Evolutionary conservation across 179 eudicot genomes (phyloP), one percentile per base, ranked within the genome.

Genomic region (Spergularia azorica): DNA sequence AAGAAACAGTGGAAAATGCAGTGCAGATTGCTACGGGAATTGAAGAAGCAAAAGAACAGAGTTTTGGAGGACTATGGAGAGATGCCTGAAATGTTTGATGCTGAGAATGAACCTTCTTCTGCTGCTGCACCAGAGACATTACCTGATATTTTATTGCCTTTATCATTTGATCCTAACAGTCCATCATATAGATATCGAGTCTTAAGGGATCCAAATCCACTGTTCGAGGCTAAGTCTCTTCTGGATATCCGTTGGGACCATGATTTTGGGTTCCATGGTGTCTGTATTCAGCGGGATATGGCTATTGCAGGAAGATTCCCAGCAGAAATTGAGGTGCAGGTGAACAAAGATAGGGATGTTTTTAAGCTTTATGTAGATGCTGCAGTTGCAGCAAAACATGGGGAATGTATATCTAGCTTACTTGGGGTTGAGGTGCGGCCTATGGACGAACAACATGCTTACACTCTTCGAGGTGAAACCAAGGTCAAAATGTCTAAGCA

Each of bases 171-270:
- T 73, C 72, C 90, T 46, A 93, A 88, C 68, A 88, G 81, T 80
- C 97, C 97, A 4, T 87, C 90, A n/a, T 90, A 88, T 67, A 84
- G 95, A 63, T 94, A 88, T 83, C 86, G 94, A 63, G 86, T 89
- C 74, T 69, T 92, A 14, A 32, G 17, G 82, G 95, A 94, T 82
- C 90, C 95, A 8, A 87, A 90, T 63, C 88, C 97, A 6, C 89
- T 87, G 79, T 88, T 92, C 79, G 76, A 88, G 76, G 95, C 90
- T 3, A 77, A 92, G 83, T 95, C 98, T 4, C 90, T 94, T 65
- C 69, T 90, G 72, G 96, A 91, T 76, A 86, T 84, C 54, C 90
- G 97, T 3, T 93, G 98, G 98, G 98, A 93, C 82, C 98, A 93
- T 72, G 97, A 93, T 74, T 92, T 92, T 76, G 98, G 98, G 14